Evolutionary conservation across 495 filamentous ascomycete genomes (phyloP).

Genomic region (Podospora didyma): DNA sequence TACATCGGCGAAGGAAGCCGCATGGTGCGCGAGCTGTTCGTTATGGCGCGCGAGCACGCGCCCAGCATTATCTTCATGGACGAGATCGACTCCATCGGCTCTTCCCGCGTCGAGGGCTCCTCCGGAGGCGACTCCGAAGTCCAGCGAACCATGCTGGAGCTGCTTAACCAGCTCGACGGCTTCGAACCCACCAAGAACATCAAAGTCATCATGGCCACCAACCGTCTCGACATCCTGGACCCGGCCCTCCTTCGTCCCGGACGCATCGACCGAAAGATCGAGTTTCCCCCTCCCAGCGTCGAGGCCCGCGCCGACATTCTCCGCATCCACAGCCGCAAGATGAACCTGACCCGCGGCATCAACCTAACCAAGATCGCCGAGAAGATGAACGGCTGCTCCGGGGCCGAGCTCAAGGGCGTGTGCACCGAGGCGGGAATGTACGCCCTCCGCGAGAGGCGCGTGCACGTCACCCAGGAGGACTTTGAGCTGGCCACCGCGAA

Average conservation of each 20-base stretch:
- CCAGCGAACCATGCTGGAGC: constrained; percentile 97
- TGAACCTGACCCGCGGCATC: constrained; percentile 98
- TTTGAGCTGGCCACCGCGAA: constrained; percentile 98
- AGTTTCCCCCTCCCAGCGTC: constrained; percentile 96
- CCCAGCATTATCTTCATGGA: constrained; percentile 99
- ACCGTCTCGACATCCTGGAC: constrained; percentile 94
- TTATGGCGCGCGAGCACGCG: constrained; percentile 98
- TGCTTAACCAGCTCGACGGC: constrained; percentile 96
- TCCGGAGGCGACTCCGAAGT: constrained; percentile 98
- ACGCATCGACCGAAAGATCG: constrained; percentile 98
- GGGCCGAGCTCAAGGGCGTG: constrained; percentile 94
- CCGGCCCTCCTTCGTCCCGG: constrained; percentile 90
- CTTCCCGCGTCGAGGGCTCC: constrained; percentile 90
- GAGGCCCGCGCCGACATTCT: constrained; percentile 97
- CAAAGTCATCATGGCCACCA: constrained; percentile 99
- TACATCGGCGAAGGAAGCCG: constrained; percentile 98
- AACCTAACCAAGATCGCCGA: constrained; percentile 97
- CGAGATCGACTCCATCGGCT: constrained; percentile 98
- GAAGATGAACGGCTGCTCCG: constrained; percentile 99
- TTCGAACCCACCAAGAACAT: constrained; percentile 99
- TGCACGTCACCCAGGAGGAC: constrained; percentile 98
- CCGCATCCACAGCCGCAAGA: constrained; percentile 91
- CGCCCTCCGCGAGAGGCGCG: constrained; percentile 86
- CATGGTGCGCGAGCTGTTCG: constrained; percentile 98
- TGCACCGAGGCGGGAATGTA: constrained; percentile 99